phyloP scores from a whole-genome alignment of 352 stramenopile species.

The Phytophthora niederhauseri region DNA sequence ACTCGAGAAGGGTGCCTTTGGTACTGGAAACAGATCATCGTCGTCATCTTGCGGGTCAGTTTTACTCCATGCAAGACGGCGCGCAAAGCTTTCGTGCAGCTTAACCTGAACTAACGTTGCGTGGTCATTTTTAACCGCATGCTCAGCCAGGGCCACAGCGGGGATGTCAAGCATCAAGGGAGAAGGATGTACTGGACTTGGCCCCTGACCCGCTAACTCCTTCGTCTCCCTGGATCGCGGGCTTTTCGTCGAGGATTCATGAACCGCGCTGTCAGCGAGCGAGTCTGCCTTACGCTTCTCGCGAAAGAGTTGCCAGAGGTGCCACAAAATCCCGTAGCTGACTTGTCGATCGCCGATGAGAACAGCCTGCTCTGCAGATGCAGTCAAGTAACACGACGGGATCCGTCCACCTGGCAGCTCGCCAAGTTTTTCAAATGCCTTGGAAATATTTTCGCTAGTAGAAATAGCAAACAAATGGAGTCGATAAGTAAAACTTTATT shows the following conservation, averaged over 20 bases:
- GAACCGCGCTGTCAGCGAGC: neutral
- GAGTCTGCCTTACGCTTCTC: conserved; percentile 3
- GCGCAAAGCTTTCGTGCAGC: conserved; percentile 29
- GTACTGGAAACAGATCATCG: conserved; percentile 35
- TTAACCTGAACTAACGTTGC: conserved; percentile 20
- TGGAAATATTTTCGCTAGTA: conserved; percentile 44
- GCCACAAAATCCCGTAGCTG: conserved; percentile 56
- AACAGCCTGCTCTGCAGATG: conserved; percentile 29
- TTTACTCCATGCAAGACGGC: conserved; percentile 22
- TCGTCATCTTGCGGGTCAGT: conserved; percentile 6
- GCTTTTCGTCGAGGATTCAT: neutral
- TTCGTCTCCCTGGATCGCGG: neutral
- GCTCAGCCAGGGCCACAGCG: conserved; percentile 17
- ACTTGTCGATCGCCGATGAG: conserved; percentile 55
- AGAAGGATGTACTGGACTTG: neutral
- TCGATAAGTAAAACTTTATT: neutral
- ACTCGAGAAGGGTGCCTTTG: conserved; percentile 22
- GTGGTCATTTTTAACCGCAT: conserved; percentile 4
- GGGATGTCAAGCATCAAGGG: conserved; percentile 34
- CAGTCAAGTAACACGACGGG: conserved; percentile 21
- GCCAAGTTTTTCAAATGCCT: conserved; percentile 28
- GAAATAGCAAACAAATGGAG: neutral
- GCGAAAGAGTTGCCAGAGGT: conserved; percentile 45
- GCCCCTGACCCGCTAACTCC: neutral
- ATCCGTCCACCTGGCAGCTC: conserved; percentile 16